A percentile compares a stretch with the other conserved stretches of the same genome.
phyloP scores from a whole-genome alignment of 768 basidiomycete species.

The Brasilioporus rufonigricans region DNA sequence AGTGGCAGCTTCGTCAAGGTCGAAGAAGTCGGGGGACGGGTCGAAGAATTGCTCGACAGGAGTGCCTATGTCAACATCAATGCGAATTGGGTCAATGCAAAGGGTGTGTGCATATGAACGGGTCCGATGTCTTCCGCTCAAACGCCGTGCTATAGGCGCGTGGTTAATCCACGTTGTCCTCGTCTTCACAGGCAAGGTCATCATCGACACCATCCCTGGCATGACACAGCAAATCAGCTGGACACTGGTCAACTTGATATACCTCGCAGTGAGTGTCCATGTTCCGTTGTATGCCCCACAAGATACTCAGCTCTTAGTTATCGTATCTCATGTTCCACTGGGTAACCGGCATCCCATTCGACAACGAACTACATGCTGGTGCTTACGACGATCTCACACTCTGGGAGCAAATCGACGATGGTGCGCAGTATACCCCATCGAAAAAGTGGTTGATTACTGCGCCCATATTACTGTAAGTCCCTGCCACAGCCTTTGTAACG shows the following conservation, averaged over 20 bases:
- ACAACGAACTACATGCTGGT: slow-evolving; percentile 81
- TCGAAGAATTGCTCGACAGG: slow-evolving; percentile 77
- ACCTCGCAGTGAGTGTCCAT: slow-evolving; percentile 68
- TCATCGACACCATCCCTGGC: slow-evolving; percentile 91
- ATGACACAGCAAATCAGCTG: slow-evolving; percentile 94
- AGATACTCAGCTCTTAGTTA: slow-evolving; percentile 46
- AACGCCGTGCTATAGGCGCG: slow-evolving; percentile 60
- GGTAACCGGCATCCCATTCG: slow-evolving; percentile 96
- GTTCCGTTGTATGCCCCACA: background rate
- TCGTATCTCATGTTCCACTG: slow-evolving; percentile 99
- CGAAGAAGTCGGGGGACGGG: slow-evolving; percentile 71
- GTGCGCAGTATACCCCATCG: slow-evolving; percentile 97
- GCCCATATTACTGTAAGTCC: slow-evolving; percentile 81
- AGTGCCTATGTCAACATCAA: slow-evolving; percentile 82
- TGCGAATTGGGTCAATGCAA: slow-evolving; percentile 91
- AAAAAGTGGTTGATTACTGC: slow-evolving; percentile 95
- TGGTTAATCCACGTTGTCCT: slow-evolving; percentile 98
- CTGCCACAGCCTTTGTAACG: background rate
- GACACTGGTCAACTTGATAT: slow-evolving; percentile 89
- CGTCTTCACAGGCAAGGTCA: slow-evolving; percentile 85
- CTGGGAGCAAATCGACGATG: slow-evolving; percentile 99
- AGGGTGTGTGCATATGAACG: slow-evolving; percentile 49
- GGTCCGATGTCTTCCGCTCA: background rate
- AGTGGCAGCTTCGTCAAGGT: slow-evolving; percentile 82
- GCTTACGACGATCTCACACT: slow-evolving; percentile 97